A percentile compares a stretch with the other conserved stretches of the same genome.
These are phyloP conservation scores for Cardamine chenopodiifolia DNA, from an alignment of 345 rosid species.

Conservation along the genomic window DNA sequence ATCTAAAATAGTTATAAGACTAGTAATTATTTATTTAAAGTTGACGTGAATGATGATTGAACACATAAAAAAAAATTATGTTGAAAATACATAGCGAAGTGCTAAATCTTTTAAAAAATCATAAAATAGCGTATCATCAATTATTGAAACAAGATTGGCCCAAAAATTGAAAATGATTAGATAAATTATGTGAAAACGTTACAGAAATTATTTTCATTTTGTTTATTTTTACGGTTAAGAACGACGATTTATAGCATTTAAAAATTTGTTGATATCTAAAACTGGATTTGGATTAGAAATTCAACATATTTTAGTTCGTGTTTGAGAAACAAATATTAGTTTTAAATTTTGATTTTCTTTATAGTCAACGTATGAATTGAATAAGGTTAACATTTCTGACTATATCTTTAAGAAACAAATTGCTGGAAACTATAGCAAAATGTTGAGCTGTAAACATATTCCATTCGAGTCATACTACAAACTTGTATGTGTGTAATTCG, in stretches of 20 bases:
- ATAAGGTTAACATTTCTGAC: conserved; percentile 9
- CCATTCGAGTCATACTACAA: conserved; percentile 14
- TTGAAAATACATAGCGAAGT: background rate
- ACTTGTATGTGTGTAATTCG: conserved; percentile 31
- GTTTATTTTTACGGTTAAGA: background rate
- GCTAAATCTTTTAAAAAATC: background rate
- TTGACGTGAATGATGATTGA: background rate
- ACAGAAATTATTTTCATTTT: background rate
- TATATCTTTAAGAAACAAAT: conserved; percentile 9
- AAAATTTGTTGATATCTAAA: background rate
- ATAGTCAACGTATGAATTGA: background rate
- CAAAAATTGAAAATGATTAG: background rate
- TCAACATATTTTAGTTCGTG: background rate
- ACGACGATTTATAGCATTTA: background rate
- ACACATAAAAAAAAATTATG: background rate
- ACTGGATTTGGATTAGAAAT: background rate
- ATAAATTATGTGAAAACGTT: background rate
- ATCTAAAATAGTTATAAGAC: background rate
- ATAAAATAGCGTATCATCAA: background rate
- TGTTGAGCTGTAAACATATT: conserved; percentile 24
- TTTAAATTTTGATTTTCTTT: background rate
- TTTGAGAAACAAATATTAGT: background rate
- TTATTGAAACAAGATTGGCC: background rate
- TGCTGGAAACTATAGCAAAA: background rate
- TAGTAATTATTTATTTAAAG: background rate